Evolutionary conservation across 2,329 filamentous ascomycete species (phyloP), one percentile per base, ranked within the genome.

Genomic region (Ophiostoma triangulosporum): DNA sequence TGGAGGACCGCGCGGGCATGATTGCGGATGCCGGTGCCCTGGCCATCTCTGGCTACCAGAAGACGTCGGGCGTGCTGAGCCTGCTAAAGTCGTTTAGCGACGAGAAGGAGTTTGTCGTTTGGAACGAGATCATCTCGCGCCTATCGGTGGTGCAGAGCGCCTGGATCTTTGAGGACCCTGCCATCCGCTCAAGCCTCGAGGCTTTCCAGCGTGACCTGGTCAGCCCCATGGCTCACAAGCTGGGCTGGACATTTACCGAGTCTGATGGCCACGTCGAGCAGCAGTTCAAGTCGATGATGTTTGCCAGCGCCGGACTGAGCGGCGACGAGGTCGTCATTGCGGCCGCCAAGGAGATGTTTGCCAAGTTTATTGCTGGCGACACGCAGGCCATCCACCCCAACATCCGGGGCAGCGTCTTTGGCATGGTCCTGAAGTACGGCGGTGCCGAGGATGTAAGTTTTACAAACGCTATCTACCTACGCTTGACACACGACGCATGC

Each of bases 1-100:
- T 95, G 6, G 88, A 96, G 69, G 91, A 97, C 66, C 82, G 91
- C 56, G 88, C 91, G 48, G 91, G 91, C 64, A 94, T 97, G 86
- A 88, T 95, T 66, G 86, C 88, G 31, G 91, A 97, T 68, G 89
- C 91, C 4, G 89, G 88, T 61, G 88, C 91, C 29, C 76, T 97
- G 60, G 88, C 91, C 52, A 80, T 86, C 33, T 93, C 90, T 48
- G 91, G 91, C 31, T 95, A 95, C 67, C 88, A 95, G 67, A 94
- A 88, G 74, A 95, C 91, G 0, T 95, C 90, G 15, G 89, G 88
- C 12, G 77, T 95, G 51, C 71, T 97, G 43, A 89, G 85, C 52
- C 76, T 97, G 14, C 75, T 97, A 53, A 86, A 94, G 66, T 83
- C 86, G 50, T 93, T 97, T 57, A 86, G 87, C 66, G 76, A 81